Evolutionary conservation across 306 rosid species (phyloP).

Genomic region (Styphnolobium japonicum): DNA sequence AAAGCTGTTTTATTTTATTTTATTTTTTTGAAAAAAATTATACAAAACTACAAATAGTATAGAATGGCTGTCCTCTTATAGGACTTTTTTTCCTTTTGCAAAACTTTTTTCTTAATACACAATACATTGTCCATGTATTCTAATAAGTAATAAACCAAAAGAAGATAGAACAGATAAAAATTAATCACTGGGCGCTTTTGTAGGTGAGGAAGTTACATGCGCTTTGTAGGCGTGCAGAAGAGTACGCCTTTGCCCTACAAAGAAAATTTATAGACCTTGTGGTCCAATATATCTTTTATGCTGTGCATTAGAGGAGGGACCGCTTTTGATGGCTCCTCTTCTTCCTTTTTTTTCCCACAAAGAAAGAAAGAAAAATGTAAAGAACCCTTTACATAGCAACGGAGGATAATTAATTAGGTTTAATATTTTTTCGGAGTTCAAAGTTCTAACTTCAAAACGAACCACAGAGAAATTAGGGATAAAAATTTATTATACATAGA

Average conservation of each 20-base stretch:
- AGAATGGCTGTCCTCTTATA: not conserved
- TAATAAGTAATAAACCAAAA: not conserved
- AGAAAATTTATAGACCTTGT: constrained; percentile 15
- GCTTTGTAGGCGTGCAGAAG: constrained; percentile 36
- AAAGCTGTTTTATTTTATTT: too few relatives aligned
- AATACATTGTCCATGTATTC: not conserved
- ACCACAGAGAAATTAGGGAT: too few relatives aligned
- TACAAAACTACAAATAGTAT: too few relatives aligned
- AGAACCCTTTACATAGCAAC: not conserved
- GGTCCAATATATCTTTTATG: constrained; percentile 17
- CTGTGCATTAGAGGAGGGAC: constrained; percentile 20
- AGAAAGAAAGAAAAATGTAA: not conserved
- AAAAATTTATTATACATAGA: too few relatives aligned
- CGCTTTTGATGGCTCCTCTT: constrained; percentile 8
- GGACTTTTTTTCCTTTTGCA: not conserved
- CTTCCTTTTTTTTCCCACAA: not conserved
- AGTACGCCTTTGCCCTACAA: not conserved
- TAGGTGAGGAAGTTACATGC: constrained; percentile 11
- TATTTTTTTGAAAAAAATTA: too few relatives aligned
- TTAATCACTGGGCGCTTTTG: not conserved
- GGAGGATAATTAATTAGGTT: not conserved
- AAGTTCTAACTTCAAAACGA: not conserved
- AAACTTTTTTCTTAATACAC: not conserved
- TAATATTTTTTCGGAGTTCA: not conserved
- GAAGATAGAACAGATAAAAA: not conserved